Conservation (phyloP, 345 rosid genomes). For the Murraya koenigii region DNA sequence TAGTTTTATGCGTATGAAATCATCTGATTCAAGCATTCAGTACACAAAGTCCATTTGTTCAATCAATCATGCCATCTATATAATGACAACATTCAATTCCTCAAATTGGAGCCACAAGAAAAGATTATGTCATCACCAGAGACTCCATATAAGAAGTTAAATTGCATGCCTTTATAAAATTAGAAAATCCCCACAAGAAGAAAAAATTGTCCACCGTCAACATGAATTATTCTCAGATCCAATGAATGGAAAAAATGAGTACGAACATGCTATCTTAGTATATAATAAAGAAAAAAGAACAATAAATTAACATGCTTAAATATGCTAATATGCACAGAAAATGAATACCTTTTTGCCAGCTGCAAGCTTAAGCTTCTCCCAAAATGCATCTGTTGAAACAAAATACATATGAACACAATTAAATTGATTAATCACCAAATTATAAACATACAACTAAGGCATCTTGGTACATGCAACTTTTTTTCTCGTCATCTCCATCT, state of each 20-base stretch:
- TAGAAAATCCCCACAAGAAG: neutral
- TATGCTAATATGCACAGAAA: neutral
- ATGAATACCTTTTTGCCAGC: conserved; percentile 63
- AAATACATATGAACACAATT: neutral
- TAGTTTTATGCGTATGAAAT: neutral
- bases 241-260: neutral
- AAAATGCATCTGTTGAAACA: conserved; percentile 59
- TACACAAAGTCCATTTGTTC: neutral
- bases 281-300: neutral
- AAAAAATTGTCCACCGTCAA: neutral
- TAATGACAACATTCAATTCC: neutral
- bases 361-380: conserved; percentile 69
- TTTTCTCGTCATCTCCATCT: neutral
- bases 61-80: neutral
- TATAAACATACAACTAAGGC: neutral
- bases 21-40: neutral
- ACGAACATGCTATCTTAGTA: neutral
- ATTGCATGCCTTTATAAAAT: neutral
- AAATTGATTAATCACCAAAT: neutral
- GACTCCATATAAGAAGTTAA: neutral
- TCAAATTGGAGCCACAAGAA: neutral
- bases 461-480: neutral
- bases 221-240: neutral
- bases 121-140: neutral
- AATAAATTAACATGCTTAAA: neutral